A percentile compares a stretch with the other conserved stretches of the same genome.
These are phyloP conservation scores for Protostelium mycophagum DNA, from an alignment of 78 protist species.

Conservation along the genomic window DNA sequence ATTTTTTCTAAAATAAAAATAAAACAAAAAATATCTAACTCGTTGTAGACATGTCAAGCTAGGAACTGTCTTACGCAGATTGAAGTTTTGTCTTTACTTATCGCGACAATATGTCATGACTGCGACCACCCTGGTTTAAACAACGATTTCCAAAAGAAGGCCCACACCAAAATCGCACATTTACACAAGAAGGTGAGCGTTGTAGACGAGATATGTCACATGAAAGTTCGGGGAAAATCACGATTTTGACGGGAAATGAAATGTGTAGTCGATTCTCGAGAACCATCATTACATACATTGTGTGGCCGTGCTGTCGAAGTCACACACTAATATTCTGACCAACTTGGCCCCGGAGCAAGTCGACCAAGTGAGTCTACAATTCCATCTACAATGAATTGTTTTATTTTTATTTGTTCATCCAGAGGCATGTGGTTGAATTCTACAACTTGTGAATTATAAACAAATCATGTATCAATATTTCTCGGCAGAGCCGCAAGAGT, in stretches of 20 bases:
- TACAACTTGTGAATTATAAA: too few species aligned
- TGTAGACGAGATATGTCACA: not conserved
- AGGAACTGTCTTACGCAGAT: conserved; percentile 14
- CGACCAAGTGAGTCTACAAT: not conserved
- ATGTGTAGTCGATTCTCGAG: not conserved
- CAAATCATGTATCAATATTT: too few species aligned
- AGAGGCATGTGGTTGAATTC: too few species aligned
- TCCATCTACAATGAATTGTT: too few species aligned
- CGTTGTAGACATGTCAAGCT: not conserved
- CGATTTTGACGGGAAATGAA: too few species aligned
- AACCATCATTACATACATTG: not conserved
- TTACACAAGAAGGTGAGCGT: not conserved
- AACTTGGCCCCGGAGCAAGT: not conserved
- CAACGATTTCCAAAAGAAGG: conserved; percentile 32
- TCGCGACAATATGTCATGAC: conserved; percentile 54
- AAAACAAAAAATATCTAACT: too few species aligned
- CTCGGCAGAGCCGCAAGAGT: too few species aligned
- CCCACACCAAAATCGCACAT: conserved; percentile 8
- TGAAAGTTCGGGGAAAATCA: too few species aligned
- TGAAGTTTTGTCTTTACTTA: conserved; percentile 42
- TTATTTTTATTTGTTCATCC: too few species aligned
- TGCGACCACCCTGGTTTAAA: conserved; percentile 69
- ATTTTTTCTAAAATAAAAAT: not conserved
- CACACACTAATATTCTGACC: not conserved
- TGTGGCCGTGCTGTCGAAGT: not conserved